Evolutionary conservation across 2,329 filamentous ascomycete genomes (phyloP).

Genomic region (Cephalotrichum gorgonifer): DNA sequence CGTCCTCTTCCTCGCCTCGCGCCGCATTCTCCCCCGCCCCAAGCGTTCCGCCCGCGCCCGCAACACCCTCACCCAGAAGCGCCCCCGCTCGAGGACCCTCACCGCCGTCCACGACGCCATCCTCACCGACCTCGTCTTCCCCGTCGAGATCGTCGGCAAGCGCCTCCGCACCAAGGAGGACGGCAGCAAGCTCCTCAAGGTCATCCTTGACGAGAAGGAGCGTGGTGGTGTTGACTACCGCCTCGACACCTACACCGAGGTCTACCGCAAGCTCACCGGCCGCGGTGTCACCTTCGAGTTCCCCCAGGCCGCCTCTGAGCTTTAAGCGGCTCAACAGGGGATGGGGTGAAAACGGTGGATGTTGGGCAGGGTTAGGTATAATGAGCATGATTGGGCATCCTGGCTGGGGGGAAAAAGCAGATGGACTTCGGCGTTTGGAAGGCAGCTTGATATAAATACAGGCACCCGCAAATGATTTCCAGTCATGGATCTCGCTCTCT

Average conservation of each 20-base stretch:
- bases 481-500: conserved; percentile 12
- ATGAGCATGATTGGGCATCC: conserved; percentile 8
- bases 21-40: conserved; percentile 96
- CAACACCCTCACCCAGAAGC: conserved; percentile 97
- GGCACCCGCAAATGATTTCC: conserved; percentile 9
- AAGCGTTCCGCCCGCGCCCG: conserved; percentile 96
- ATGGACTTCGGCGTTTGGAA: conserved; percentile 4
- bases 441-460: conserved; percentile 9
- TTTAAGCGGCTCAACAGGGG: not conserved
- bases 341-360: not conserved
- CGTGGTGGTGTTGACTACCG: conserved; percentile 98
- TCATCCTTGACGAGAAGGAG: conserved; percentile 99
- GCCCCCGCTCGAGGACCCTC: conserved; percentile 92
- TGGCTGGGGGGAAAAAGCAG: conserved; percentile 21
- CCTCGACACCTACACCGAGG: conserved; percentile 98
- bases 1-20: conserved; percentile 96
- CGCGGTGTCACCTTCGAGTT: conserved; percentile 98
- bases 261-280: conserved; percentile 96
- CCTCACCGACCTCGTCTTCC: conserved; percentile 96
- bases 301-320: conserved; percentile 74
- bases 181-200: conserved; percentile 96
- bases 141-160: conserved; percentile 99
- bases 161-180: conserved; percentile 98
- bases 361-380: not conserved
- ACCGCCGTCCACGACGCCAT: conserved; percentile 98